These are phyloP conservation scores for Pilasporangium apinafurcum DNA, from an alignment of 352 stramenopile genomes.

Conservation along the genomic window DNA sequence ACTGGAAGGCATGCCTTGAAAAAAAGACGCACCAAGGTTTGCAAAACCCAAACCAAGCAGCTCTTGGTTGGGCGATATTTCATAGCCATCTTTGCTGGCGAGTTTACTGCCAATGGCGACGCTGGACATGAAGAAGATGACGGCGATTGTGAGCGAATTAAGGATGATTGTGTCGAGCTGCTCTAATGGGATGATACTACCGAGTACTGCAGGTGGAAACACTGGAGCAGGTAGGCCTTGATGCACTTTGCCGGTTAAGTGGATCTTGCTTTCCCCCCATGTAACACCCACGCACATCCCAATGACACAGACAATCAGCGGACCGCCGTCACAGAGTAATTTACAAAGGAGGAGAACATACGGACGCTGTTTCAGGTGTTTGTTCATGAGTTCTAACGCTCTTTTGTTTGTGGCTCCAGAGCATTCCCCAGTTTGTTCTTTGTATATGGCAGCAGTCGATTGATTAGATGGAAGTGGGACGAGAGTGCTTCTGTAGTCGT, in stretches of 20 bases:
- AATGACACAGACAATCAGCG: constrained; percentile 77
- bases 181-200: constrained; percentile 40
- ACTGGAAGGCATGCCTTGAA: constrained; percentile 86
- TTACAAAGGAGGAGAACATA: constrained; percentile 29
- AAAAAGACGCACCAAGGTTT: constrained; percentile 86
- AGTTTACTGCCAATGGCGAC: constrained; percentile 87
- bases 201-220: constrained; percentile 37
- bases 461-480: not conserved
- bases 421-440: not conserved
- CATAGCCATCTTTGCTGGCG: constrained; percentile 72
- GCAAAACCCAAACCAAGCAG: constrained; percentile 88
- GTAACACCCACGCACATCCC: constrained; percentile 55
- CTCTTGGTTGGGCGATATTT: constrained; percentile 84
- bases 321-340: constrained; percentile 46
- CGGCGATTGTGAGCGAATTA: constrained; percentile 69
- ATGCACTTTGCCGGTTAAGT: constrained; percentile 75
- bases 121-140: constrained; percentile 92
- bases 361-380: constrained; percentile 7
- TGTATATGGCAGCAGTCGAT: not conserved
- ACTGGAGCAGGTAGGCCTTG: constrained; percentile 48
- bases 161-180: constrained; percentile 53
- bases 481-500: not conserved
- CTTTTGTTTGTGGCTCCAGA: not conserved
- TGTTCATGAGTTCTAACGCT: not conserved
- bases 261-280: constrained; percentile 59